phyloP scores from a whole-genome alignment of 2,329 filamentous ascomycete species.

The Kalmusia sp. region DNA sequence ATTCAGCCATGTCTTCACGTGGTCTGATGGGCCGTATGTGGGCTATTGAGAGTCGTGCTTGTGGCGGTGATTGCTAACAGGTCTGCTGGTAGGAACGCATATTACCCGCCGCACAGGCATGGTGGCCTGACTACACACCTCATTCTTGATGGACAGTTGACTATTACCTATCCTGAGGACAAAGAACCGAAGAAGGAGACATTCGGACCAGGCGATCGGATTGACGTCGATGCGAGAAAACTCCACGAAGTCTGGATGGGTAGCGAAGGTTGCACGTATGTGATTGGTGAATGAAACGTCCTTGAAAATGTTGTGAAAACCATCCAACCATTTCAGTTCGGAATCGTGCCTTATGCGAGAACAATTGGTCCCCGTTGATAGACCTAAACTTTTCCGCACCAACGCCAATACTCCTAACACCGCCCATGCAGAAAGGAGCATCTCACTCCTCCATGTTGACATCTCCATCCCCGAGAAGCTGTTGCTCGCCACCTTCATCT shows the following conservation, averaged over 20 bases:
- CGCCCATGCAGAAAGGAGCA: conserved; percentile 10
- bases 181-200: conserved; percentile 62
- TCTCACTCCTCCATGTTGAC: conserved; percentile 35
- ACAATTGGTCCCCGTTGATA: too few species aligned
- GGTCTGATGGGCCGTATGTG: conserved; percentile 73
- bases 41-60: background rate
- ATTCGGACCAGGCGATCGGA: conserved; percentile 65
- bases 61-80: conserved; percentile 15
- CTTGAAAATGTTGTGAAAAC: too few species aligned
- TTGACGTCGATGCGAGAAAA: conserved; percentile 70
- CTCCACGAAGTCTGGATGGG: conserved; percentile 76
- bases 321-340: too few species aligned
- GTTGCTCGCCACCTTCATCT: conserved; percentile 23
- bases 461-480: conserved; percentile 23
- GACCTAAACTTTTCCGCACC: background rate
- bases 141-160: conserved; percentile 69
- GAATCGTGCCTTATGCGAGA: background rate
- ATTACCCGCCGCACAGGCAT: conserved; percentile 74
- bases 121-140: conserved; percentile 71
- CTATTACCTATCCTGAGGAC: conserved; percentile 71
- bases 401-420: conserved; percentile 5
- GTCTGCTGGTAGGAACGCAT: conserved; percentile 60
- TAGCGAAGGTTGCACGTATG: conserved; percentile 70
- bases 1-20: conserved; percentile 73
- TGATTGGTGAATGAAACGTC: conserved; percentile 66